phyloP scores from a whole-genome alignment of 768 basidiomycete genomes.

The Kwoniella dendrophila region DNA sequence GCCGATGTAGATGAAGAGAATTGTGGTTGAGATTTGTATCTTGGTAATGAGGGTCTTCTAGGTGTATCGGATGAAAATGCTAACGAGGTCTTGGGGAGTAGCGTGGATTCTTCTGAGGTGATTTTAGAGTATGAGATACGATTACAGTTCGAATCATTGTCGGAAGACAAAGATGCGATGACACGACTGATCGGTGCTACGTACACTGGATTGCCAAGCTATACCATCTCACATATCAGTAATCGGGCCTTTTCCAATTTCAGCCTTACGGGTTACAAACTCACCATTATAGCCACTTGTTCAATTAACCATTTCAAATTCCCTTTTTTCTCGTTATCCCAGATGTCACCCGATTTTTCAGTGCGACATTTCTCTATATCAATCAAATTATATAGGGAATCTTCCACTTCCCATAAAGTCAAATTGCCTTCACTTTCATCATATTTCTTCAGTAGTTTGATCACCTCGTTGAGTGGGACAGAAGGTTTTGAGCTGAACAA shows the following conservation, averaged over 20 bases:
- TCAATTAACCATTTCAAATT: slow-evolving; percentile 27
- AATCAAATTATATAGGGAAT: slow-evolving; percentile 5
- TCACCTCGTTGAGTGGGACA: too few relatives aligned
- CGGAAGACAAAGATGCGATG: slow-evolving; percentile 8
- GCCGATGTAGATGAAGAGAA: slow-evolving; percentile 5
- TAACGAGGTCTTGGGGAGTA: background rate
- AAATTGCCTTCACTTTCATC: background rate
- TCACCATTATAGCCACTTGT: slow-evolving; percentile 22
- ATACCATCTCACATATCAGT: background rate
- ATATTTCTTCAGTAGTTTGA: slow-evolving; percentile 1
- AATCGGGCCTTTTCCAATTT: background rate
- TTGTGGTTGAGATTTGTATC: slow-evolving; percentile 15
- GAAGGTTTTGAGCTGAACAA: too few relatives aligned
- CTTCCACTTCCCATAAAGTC: slow-evolving; percentile 9
- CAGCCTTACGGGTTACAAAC: background rate
- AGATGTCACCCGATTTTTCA: background rate
- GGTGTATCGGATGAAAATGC: background rate
- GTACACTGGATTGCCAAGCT: slow-evolving; percentile 13
- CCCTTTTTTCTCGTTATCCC: slow-evolving; percentile 18
- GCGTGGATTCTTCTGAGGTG: background rate
- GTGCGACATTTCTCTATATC: background rate
- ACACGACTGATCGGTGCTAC: slow-evolving; percentile 16
- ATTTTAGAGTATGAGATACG: background rate
- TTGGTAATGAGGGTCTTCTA: slow-evolving; percentile 1
- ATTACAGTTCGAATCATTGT: background rate